Evolutionary conservation across 169 alveolate genomes (phyloP), one percentile per base, ranked within the genome.

Genomic region (Amoebophrya sp.): DNA sequence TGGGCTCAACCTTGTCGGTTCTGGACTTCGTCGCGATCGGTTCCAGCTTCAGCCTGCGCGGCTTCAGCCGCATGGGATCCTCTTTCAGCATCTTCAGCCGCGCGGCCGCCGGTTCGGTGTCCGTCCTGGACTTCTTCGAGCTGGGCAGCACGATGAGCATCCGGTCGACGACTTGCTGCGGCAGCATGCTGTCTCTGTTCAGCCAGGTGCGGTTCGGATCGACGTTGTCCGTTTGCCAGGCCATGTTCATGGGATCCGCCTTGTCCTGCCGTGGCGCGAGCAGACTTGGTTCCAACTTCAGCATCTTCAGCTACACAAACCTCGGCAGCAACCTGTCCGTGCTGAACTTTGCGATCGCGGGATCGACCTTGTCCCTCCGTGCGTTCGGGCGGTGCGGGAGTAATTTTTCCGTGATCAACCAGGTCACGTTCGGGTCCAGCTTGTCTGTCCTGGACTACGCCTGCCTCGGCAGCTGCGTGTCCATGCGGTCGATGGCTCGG

Each of bases 391-490:
- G 53, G 35, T 33, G n/a, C 91, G 91, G 91, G 35, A 89, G 91
- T 25, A n/a, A 38, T 32, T 40, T 33, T 3, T 89, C 91, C 53
- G 39, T 39, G 91, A 89, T 39, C 39, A 66, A 66, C 32, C 32
- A 25, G 83, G 83, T 66, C 23, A 39, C 14, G 29, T 18, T 41
- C 47, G 91, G 91, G 0, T 40, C 77, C 32, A 0, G n/a, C 38
- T 35, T 89, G 39, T 89, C 91, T 3, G 33, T 41, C 53, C 54
- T 89, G 25, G 91, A 39, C 35, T 39, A 39, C 77, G 38, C 66
- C 39, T 0, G 47, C 66, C 54, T 89, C 35, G 91, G 91, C 66
- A 89, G 91, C 66, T 40, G 53, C 66, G 39, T 89, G 53, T 89
- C 91, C 3, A n/a, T 89, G 14, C 54, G 91, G 33, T 14, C 35